Percentiles rank a stretch among this genome's conserved stretches.
phyloP scores from a whole-genome alignment of 1,284 basidiomycete species.

The Tilletia setariae region DNA sequence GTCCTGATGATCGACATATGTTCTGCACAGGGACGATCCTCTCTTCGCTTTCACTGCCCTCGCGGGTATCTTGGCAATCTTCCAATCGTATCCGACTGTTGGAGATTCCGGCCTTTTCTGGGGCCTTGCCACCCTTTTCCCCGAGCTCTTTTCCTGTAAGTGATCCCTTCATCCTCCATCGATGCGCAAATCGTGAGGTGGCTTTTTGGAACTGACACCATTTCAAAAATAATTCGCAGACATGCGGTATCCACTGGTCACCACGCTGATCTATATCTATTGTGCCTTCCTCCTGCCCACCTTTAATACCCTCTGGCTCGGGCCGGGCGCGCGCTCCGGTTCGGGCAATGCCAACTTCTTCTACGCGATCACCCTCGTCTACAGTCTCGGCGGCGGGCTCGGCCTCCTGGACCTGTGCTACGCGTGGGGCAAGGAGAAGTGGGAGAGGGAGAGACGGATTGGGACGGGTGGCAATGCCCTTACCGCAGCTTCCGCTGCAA shows the following conservation, averaged over 20 bases:
- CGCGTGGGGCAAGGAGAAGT: constrained; percentile 57
- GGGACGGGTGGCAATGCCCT: too few relatives aligned
- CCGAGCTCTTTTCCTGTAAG: constrained; percentile 77
- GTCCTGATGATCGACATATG: constrained; percentile 40
- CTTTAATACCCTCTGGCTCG: constrained; percentile 87
- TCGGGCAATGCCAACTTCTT: constrained; percentile 98
- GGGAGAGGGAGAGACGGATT: constrained; percentile 1
- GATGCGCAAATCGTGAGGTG: not conserved
- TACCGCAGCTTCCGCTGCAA: too few relatives aligned
- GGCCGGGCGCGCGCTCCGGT: constrained; percentile 78
- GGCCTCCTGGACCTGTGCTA: constrained; percentile 75
- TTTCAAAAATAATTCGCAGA: too few relatives aligned
- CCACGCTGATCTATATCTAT: constrained; percentile 77
- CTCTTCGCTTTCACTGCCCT: constrained; percentile 76
- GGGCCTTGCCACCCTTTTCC: constrained; percentile 74
- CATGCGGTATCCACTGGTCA: constrained; percentile 80
- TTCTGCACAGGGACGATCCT: constrained; percentile 68
- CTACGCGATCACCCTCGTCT: constrained; percentile 90
- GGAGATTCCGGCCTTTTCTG: constrained; percentile 83
- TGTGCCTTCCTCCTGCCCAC: constrained; percentile 80
- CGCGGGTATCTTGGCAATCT: constrained; percentile 72
- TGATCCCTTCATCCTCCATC: constrained; percentile 23
- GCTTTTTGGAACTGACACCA: too few relatives aligned
- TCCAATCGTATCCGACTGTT: constrained; percentile 88
- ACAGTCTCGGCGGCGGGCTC: constrained; percentile 80